phyloP scores from a whole-genome alignment of 306 rosid genomes.

The Alnus rubra region DNA sequence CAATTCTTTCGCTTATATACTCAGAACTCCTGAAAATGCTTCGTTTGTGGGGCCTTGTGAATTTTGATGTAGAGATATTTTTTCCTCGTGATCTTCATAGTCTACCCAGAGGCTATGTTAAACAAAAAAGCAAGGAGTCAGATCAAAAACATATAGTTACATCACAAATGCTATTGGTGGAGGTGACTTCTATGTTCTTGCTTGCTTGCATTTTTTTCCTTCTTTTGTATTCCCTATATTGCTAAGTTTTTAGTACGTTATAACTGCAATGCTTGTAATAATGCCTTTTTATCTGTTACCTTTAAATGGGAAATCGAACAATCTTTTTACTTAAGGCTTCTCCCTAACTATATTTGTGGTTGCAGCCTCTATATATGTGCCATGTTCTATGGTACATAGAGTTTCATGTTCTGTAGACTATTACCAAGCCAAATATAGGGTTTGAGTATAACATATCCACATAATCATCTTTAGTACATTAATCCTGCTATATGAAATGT shows the following conservation, averaged over 20 bases:
- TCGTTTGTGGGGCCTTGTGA: constrained; percentile 87
- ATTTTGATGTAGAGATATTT: constrained; percentile 89
- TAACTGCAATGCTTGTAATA: too few relatives aligned
- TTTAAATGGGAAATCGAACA: too few relatives aligned
- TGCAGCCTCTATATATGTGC: too few relatives aligned
- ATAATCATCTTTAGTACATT: neutral
- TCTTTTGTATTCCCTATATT: neutral
- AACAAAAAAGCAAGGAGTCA: constrained; percentile 85
- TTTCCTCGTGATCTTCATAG: constrained; percentile 65
- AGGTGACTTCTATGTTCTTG: constrained; percentile 49
- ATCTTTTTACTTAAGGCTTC: too few relatives aligned
- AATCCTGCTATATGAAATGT: constrained; percentile 22
- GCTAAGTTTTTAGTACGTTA: neutral
- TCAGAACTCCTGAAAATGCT: constrained; percentile 90
- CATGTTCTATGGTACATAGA: too few relatives aligned
- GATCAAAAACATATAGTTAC: constrained; percentile 87
- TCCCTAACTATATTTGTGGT: too few relatives aligned
- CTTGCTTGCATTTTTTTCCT: neutral
- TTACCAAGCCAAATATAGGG: too few relatives aligned
- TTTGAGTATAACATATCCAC: constrained; percentile 9
- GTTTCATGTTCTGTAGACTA: too few relatives aligned
- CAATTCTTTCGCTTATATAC: constrained; percentile 78
- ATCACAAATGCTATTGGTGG: constrained; percentile 67
- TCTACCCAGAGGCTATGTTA: constrained; percentile 83
- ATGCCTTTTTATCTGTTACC: too few relatives aligned